Base-by-base conservation (phyloP, 2,329 filamentous ascomycete species). In the Juglanconis sp. region DNA sequence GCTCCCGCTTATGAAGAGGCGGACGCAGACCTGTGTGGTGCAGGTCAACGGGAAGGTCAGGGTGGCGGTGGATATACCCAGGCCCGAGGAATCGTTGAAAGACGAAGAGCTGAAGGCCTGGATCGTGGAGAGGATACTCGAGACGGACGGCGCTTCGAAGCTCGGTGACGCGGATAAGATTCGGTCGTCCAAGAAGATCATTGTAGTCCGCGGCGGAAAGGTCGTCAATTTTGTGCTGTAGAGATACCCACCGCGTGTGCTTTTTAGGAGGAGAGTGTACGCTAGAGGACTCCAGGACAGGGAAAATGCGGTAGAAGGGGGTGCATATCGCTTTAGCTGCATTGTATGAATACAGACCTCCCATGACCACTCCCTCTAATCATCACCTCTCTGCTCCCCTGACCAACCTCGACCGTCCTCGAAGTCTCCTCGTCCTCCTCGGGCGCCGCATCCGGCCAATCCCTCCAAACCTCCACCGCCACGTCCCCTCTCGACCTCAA, bases 1-100 rank as follows among this genome's bases (percentile, higher is more conserved):
- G 52, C 66, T 80, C 58, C 70, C 78, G 65, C 69, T 83, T 65
- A 72, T 87, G 65, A 75, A 81, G 67, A 74, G 80, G 56, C 73
- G 79, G 64, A 77, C 74, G 64, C 74, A 81, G 71, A 76, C 72
- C 3, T 89, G 86, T 65, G 88, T 88, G 0, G 86, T 96, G 15
- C 89, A 92, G 68, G 75, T 96, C 63, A 92, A 96, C 69, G 91
- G 92, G n/a, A 92, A 89, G 72, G 73, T 90, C 64, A 86, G 85
- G 42, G 88, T 88, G 63, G 84, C 84, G 1, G 81, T 88, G n/a
- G 78, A 87, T 2, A 85, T 95, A 31, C 79, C 84, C 1, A 79
- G 79, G 34, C 72, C 80, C 3, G 55, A 58, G 36, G 68, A 69
- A 0, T 72, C 72, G 1, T 67, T 84, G 32, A 66, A 71, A 32